Conservation (phyloP, 2,329 filamentous ascomycete species). For the Trichoderma arundinaceum region DNA sequence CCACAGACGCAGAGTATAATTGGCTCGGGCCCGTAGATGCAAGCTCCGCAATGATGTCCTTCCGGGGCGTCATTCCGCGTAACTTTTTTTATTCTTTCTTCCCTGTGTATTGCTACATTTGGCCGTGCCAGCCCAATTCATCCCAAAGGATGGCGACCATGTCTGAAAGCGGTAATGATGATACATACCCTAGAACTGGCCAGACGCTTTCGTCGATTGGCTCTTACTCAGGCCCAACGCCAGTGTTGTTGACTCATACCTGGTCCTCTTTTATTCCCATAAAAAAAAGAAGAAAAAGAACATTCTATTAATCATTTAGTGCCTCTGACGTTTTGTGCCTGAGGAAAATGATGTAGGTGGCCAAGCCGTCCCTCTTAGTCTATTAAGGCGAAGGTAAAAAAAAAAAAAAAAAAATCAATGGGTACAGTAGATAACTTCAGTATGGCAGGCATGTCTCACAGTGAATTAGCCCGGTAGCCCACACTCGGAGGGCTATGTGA, state of each 20-base stretch:
- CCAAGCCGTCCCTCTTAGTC: not conserved
- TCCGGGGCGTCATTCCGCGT: not conserved
- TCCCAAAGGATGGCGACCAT: not conserved
- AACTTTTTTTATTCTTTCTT: constrained; percentile 8
- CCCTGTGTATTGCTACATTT: not conserved
- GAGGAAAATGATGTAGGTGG: constrained; percentile 23
- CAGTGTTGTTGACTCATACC: not conserved
- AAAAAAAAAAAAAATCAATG: too few relatives aligned
- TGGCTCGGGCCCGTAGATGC: not conserved
- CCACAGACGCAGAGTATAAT: not conserved
- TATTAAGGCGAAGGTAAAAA: too few relatives aligned
- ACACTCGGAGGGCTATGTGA: not conserved
- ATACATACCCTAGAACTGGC: constrained; percentile 11
- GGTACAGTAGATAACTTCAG: not conserved
- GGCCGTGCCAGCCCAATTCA: not conserved
- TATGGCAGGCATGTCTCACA: too few relatives aligned
- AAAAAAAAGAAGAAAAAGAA: not conserved
- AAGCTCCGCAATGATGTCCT: not conserved
- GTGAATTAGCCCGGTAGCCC: too few relatives aligned
- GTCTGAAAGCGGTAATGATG: constrained; percentile 27
- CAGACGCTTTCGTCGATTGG: constrained; percentile 4
- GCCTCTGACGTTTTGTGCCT: constrained; percentile 8
- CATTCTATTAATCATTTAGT: not conserved
- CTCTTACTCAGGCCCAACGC: constrained; percentile 10
- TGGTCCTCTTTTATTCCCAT: not conserved